These are phyloP conservation scores for Senna tora DNA, from an alignment of 306 rosid species.

Conservation along the genomic window DNA sequence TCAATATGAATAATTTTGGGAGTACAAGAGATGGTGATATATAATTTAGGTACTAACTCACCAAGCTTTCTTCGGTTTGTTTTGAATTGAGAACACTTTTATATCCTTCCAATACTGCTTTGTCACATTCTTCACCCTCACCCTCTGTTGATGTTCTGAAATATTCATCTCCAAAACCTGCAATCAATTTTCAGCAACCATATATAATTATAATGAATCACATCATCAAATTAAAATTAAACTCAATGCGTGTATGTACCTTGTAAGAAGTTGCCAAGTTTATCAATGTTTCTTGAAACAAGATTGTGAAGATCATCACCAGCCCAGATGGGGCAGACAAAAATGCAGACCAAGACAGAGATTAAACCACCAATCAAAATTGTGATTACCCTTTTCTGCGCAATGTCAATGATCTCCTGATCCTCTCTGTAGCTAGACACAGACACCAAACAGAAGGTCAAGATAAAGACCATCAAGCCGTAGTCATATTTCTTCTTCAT, in stretches of 20 bases:
- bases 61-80: conserved; percentile 51
- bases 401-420: conserved; percentile 40
- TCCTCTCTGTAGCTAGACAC: conserved; percentile 49
- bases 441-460: conserved; percentile 56
- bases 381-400: conserved; percentile 46
- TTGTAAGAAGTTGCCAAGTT: conserved; percentile 48
- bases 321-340: conserved; percentile 56
- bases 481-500: conserved; percentile 64
- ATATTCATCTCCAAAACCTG: conserved; percentile 51
- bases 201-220: too few relatives aligned
- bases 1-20: neutral
- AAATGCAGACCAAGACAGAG: conserved; percentile 39
- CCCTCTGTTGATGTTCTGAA: conserved; percentile 29
- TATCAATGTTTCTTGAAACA: conserved; percentile 48
- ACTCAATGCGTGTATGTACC: conserved; percentile 35
- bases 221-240: neutral
- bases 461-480: conserved; percentile 52
- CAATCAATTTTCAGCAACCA: too few relatives aligned
- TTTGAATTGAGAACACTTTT: conserved; percentile 55
- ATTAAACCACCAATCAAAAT: conserved; percentile 46
- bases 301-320: conserved; percentile 58
- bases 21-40: neutral
- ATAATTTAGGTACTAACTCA: conserved; percentile 17
- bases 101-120: conserved; percentile 46
- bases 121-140: conserved; percentile 9